A percentile compares a stretch with the other conserved stretches of the same genome.
Conservation (phyloP, 768 basidiomycete species). For the Tricholoma sp. region DNA sequence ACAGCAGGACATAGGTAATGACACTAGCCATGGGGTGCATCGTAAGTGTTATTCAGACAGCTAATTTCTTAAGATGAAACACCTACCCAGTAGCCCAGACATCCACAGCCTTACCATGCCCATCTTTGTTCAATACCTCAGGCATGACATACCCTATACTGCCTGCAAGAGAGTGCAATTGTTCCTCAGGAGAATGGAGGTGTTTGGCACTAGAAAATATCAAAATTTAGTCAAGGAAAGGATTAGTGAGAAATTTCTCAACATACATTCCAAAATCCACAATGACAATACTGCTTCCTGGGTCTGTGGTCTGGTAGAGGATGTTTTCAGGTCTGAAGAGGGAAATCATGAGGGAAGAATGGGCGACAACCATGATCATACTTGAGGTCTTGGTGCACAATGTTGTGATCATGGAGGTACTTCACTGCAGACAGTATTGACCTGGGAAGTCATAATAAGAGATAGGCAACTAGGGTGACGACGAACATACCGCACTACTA, state of each 20-base stretch:
- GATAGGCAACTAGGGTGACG: not conserved
- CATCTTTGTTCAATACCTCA: conserved; percentile 73
- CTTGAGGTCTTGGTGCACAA: conserved; percentile 97
- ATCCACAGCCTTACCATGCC: conserved; percentile 91
- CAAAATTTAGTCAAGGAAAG: not conserved
- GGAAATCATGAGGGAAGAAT: not conserved
- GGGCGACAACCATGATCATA: conserved; percentile 25
- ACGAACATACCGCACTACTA: conserved; percentile 58
- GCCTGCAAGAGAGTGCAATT: too few relatives aligned
- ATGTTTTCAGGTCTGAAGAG: conserved; percentile 86
- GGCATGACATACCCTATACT: conserved; percentile 91
- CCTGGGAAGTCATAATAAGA: conserved; percentile 30
- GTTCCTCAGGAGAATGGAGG: conserved; percentile 58
- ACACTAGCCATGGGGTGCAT: conserved; percentile 44
- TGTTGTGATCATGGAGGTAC: conserved; percentile 88
- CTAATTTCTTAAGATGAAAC: not conserved
- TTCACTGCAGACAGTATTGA: conserved; percentile 80
- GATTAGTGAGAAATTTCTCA: not conserved
- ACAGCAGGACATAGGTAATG: conserved; percentile 94
- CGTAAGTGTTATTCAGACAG: not conserved
- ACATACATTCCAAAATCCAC: conserved; percentile 97
- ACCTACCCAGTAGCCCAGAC: conserved; percentile 88
- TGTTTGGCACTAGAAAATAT: conserved; percentile 65
- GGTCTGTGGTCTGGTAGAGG: conserved; percentile 74
- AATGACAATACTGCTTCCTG: conserved; percentile 82